These are phyloP conservation scores for Pelagophyceae sp. DNA, from an alignment of 352 stramenopile genomes.

Conservation along the genomic window DNA sequence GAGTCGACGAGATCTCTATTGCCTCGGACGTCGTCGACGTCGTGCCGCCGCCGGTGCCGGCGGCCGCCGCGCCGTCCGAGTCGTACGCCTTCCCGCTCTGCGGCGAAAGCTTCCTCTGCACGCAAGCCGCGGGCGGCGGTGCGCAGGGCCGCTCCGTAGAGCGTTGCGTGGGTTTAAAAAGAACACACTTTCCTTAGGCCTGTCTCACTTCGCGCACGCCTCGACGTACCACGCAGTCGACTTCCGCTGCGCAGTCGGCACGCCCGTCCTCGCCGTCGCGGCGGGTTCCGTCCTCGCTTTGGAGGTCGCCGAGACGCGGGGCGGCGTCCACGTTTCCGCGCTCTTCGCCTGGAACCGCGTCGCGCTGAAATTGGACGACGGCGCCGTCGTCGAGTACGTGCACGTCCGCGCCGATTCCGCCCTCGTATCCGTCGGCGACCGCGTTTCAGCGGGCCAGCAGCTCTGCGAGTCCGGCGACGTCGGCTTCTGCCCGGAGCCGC, in stretches of 20 bases:
- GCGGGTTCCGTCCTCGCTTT: background rate
- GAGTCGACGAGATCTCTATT: background rate
- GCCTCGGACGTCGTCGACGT: slow-evolving; percentile 13
- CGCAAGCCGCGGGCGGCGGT: slow-evolving; percentile 7
- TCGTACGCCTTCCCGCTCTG: background rate
- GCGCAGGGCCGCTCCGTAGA: too few relatives aligned
- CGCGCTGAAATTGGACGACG: slow-evolving; percentile 21
- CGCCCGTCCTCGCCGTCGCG: background rate
- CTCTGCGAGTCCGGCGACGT: slow-evolving; percentile 24
- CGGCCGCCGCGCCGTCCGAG: background rate
- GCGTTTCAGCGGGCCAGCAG: slow-evolving; percentile 1
- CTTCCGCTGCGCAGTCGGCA: slow-evolving; percentile 27
- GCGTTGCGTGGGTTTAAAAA: too few relatives aligned
- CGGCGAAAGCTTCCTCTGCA: background rate
- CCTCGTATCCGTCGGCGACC: slow-evolving; percentile 11
- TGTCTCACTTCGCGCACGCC: slow-evolving; percentile 10
- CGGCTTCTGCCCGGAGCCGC: slow-evolving; percentile 27
- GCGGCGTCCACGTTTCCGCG: slow-evolving; percentile 19
- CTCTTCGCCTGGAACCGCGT: slow-evolving; percentile 32
- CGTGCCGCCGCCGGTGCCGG: background rate
- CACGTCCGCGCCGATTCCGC: slow-evolving; percentile 21
- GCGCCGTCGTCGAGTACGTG: slow-evolving; percentile 26
- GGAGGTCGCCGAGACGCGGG: slow-evolving; percentile 5
- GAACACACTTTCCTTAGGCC: background rate
- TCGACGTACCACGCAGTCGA: slow-evolving; percentile 19